Base-by-base conservation (phyloP, 2,329 filamentous ascomycete species). In the Passalora sequoiae region DNA sequence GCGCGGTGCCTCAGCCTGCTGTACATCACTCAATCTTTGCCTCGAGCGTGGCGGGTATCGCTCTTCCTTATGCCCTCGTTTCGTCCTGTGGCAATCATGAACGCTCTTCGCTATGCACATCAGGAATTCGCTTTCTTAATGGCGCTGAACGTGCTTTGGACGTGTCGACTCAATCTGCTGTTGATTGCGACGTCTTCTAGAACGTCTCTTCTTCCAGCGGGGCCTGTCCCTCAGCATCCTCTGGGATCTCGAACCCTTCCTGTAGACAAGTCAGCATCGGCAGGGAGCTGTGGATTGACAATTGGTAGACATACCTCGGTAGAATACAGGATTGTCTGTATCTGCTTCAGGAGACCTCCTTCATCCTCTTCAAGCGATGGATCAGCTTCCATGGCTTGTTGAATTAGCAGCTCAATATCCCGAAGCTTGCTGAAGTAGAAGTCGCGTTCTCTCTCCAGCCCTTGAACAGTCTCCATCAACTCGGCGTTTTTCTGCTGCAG, bases 401-500 rank as follows among this genome's bases (percentile, higher is more conserved):
- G 92, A 43, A 98, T 79, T 59, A 98, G 73, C 54, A 98, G 73
- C 71, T 98, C 92, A 58, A 98, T 98, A 64, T 98, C 92, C 47
- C 92, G 80, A 53, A 98, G 77, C 75, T 98, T 98, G 77, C 87
- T 94, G 70, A 98, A 98, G 75, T 98, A 98, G 66, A 98, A 98
- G 67, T 98, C 92, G 38, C 92, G 80, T 73, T 98, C 92, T 59
- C 92, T 84, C 75, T 98, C 92, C 30, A 98, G 75, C 1, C 92
- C 92, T 9, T 80, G 76, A n/a, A 98, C 91, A 0, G 88, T 95
- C 72, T 97, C 91, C 76, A 95, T 95, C 57, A 97, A 76, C 20
- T 85, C 86, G 30, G 78, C 77, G 64, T 94, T 92, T 75, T 97
- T 92, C 62, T 85, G 78, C 64, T 86, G 80, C 57, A 98, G 71